These are phyloP conservation scores for Malbranchea cinnamomea DNA, from an alignment of 2,329 filamentous ascomycete genomes.

Conservation along the genomic window DNA sequence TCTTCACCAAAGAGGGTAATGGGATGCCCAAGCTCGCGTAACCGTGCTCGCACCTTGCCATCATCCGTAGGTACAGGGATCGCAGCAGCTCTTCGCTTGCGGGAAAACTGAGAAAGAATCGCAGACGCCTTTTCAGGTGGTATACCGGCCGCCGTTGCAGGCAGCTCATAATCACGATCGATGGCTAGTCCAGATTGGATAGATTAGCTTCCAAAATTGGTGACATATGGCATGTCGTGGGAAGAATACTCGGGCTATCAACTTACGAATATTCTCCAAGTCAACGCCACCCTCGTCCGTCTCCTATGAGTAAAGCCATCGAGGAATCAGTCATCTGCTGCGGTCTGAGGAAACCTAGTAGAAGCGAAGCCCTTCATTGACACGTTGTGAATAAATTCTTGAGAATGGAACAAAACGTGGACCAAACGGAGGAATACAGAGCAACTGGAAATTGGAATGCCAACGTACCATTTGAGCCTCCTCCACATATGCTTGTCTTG, in stretches of 20 bases:
- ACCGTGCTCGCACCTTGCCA: constrained; percentile 60
- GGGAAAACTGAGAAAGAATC: constrained; percentile 74
- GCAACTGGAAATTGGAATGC: no score
- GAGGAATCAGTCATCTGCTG: constrained; percentile 15
- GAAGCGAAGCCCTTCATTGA: constrained; percentile 10
- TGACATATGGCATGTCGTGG: constrained; percentile 2
- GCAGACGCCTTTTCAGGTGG: constrained; percentile 71
- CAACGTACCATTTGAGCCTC: constrained; percentile 55
- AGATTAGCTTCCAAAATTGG: constrained; percentile 1
- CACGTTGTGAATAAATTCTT: constrained; percentile 7
- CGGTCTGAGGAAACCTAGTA: constrained; percentile 3
- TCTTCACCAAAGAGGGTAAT: constrained; percentile 91
- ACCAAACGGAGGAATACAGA: no score
- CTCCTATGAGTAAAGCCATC: constrained; percentile 28
- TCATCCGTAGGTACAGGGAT: constrained; percentile 93
- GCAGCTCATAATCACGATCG: constrained; percentile 77
- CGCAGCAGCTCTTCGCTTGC: constrained; percentile 74
- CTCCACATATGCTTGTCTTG: constrained; percentile 87
- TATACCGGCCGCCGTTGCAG: constrained; percentile 47
- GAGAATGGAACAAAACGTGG: no score
- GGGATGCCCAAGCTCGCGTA: constrained; percentile 81
- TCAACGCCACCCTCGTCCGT: constrained; percentile 46
- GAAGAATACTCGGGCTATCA: no score
- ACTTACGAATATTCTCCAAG: constrained; percentile 49
- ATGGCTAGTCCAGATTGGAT: constrained; percentile 36